phyloP scores from a whole-genome alignment of 192 early-diverging fungal species.

The Coemansia pectinata region DNA sequence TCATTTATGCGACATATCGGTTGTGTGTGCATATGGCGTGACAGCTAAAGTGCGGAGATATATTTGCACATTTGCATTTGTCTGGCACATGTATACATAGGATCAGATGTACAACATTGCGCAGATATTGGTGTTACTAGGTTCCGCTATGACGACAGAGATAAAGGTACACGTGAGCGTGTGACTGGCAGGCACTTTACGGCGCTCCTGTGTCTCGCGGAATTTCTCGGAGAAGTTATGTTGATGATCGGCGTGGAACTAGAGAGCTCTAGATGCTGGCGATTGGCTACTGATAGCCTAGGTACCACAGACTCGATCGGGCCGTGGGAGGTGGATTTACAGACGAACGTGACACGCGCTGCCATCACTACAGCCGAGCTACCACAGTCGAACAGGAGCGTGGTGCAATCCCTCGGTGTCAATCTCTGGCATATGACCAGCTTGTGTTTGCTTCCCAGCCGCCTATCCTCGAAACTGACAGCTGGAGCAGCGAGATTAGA shows the following conservation, averaged over 20 bases:
- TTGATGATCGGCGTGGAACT: background rate
- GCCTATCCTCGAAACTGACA: background rate
- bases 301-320: background rate
- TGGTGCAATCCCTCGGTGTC: background rate
- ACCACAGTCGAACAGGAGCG: background rate
- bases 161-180: background rate
- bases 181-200: background rate
- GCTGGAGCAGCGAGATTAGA: background rate
- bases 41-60: background rate
- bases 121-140: background rate
- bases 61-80: background rate
- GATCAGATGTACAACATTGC: background rate
- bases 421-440: background rate
- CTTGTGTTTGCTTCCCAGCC: background rate
- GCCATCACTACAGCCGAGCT: background rate
- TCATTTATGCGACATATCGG: too few relatives aligned
- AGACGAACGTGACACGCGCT: background rate
- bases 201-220: background rate
- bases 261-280: background rate
- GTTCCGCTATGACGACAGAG: background rate
- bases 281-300: background rate
- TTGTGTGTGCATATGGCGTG: background rate
- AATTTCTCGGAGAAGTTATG: background rate
- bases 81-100: background rate
- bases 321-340: constrained; percentile 1